Percentiles rank a stretch among this genome's conserved stretches.
Conservation (phyloP, 1,139 yeast species). For the Pneumocystis jirovecii region DNA sequence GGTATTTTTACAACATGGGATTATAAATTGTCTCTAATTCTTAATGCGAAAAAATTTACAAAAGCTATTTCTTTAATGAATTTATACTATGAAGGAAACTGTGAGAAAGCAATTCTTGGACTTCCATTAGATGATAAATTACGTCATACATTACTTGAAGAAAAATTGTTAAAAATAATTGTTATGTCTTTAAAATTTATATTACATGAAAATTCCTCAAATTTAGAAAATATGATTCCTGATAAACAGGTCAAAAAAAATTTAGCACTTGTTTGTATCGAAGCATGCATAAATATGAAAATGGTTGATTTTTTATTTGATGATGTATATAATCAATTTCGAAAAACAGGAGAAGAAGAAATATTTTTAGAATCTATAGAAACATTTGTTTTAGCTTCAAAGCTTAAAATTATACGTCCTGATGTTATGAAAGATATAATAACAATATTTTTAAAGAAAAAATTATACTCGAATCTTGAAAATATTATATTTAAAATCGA, state of each 20-base stretch:
- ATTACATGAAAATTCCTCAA: constrained; percentile 21
- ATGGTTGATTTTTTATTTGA: constrained; percentile 35
- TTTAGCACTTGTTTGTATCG: constrained; percentile 23
- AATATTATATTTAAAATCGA: constrained; percentile 54
- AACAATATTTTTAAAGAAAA: constrained; percentile 30
- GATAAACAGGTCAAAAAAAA: not conserved
- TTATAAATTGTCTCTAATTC: constrained; percentile 38
- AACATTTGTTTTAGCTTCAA: constrained; percentile 34
- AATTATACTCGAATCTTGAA: constrained; percentile 39
- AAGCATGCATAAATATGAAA: constrained; percentile 29
- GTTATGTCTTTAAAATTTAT: constrained; percentile 36
- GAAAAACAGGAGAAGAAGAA: constrained; percentile 20
- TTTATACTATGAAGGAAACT: constrained; percentile 37
- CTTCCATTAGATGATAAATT: constrained; percentile 35
- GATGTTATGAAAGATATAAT: constrained; percentile 46
- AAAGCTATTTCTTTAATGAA: constrained; percentile 44
- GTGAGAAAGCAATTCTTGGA: constrained; percentile 36
- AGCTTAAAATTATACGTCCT: constrained; percentile 44
- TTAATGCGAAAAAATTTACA: constrained; percentile 37
- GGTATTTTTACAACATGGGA: constrained; percentile 65
- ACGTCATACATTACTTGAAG: constrained; percentile 37
- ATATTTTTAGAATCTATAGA: constrained; percentile 40
- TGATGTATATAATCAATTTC: constrained; percentile 36
- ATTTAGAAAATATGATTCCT: not conserved
- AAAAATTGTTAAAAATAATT: constrained; percentile 44